These are phyloP conservation scores for Scenedesmus sp. DNA, from an alignment of 163 green algal genomes.

Conservation along the genomic window DNA sequence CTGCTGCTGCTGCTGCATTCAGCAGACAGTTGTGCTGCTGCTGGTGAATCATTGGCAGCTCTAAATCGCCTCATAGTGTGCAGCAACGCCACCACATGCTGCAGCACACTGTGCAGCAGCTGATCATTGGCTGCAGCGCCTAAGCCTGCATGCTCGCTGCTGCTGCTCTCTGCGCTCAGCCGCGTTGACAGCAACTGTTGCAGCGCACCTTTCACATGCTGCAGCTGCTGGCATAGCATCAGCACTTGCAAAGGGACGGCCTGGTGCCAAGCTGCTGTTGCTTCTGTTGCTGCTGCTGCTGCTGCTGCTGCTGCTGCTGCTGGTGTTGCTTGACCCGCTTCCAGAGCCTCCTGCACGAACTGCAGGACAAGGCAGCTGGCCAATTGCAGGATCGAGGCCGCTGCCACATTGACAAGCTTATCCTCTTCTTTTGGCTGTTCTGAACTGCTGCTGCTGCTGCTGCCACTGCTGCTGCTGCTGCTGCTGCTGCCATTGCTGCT, in stretches of 20 bases:
- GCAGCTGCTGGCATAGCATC: conserved; percentile 4
- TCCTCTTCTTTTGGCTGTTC: background rate
- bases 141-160: background rate
- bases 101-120: background rate
- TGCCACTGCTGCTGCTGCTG: background rate
- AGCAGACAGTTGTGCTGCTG: too few species aligned
- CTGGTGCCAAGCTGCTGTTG: background rate
- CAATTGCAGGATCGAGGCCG: background rate
- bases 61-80: background rate
- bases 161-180: background rate
- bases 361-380: background rate
- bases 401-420: background rate
- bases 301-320: too few species aligned
- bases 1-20: background rate
- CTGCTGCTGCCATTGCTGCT: background rate
- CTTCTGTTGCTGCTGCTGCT: background rate
- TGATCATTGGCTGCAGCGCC: background rate
- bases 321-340: background rate
- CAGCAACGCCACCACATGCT: background rate
- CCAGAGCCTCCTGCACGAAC: background rate
- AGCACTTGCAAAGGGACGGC: conserved; percentile 22
- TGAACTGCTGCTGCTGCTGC: background rate
- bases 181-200: background rate
- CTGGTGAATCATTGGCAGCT: background rate
- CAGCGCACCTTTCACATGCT: conserved; percentile 1